Evolutionary conservation across 768 basidiomycete species (phyloP), one percentile per base, ranked within the genome.

Genomic region (Boletus sp.): DNA sequence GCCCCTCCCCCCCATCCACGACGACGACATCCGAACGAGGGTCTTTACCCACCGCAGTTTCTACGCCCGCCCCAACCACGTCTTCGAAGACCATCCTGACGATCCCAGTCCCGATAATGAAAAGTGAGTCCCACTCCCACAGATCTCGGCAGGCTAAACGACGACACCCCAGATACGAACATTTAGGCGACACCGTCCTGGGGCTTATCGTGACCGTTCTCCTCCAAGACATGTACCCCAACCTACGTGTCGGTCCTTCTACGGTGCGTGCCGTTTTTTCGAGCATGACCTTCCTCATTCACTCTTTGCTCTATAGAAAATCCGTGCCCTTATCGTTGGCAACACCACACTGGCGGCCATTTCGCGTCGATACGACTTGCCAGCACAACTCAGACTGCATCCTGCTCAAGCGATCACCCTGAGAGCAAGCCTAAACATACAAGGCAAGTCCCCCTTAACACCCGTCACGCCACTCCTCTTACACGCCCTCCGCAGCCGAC

Each of bases 81-180:
- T 88, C 25, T 92, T 92, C 58, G 90, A 92, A 65, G 90, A 92
- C 68, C 77, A 74, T 35, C 80, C 77, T 0, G 75, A 81, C 57
- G 89, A 92, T 69, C 84, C 79, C 2, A 86, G 85, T 47, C 89
- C 88, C 7, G 90, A 92, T 65, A 91, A 92, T 57, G 90, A 92
- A 73, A 86, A 82, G 90, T 89, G 51, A 61, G 76, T 67, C 6
- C 29, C 23, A 35, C 42, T 11, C 14, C n/a, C 10, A 38, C 15
- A 19, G 37, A 5, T 15, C 33, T 50, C 27, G 5, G 10, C 4
- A 11, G 1, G 3, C 54, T 54, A 17, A 59, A 14, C 27, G 4
- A 14, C 32, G 3, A 0, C 23, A 9, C 11, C 21, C 3, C 64
- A 91, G 89, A 64, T 79, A 81, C 48, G 90, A 92, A 65, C 86